Conservation (phyloP, 1,284 basidiomycete species). For the Moesziomyces aphidis region DNA sequence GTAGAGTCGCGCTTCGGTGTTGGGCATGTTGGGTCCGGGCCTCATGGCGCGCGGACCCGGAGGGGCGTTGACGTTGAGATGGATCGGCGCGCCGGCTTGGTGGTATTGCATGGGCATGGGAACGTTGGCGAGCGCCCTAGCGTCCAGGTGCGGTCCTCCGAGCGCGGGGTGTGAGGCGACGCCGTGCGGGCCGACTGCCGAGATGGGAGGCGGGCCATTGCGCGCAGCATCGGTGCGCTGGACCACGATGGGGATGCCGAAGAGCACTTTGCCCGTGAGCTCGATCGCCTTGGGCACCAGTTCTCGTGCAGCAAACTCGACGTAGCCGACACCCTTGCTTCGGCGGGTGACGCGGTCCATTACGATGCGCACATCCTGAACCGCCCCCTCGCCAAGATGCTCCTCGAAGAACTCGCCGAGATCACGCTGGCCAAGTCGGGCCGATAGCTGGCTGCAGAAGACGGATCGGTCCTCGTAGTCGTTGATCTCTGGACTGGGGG, state of each 20-base stretch:
- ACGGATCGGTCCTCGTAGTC: conserved; percentile 88
- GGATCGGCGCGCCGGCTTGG: conserved; percentile 40
- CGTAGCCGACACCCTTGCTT: conserved; percentile 96
- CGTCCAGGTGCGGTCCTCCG: conserved; percentile 21
- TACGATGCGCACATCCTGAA: conserved; percentile 94
- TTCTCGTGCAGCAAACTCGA: conserved; percentile 91
- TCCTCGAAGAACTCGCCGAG: conserved; percentile 99
- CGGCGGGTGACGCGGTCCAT: conserved; percentile 91
- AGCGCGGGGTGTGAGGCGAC: conserved; percentile 29
- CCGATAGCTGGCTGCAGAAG: conserved; percentile 97
- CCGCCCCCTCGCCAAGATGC: conserved; percentile 85
- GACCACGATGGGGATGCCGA: conserved; percentile 96
- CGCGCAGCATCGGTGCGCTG: conserved; percentile 96
- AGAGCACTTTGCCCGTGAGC: conserved; percentile 91
- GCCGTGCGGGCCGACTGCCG: conserved; percentile 17
- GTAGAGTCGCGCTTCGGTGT: conserved; percentile 80
- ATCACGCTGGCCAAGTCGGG: conserved; percentile 92
- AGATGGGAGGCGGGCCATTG: conserved; percentile 72
- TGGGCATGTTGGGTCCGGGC: conserved; percentile 65
- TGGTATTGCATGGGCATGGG: conserved; percentile 51
- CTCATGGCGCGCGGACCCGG: conserved; percentile 16
- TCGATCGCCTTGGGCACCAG: conserved; percentile 89
- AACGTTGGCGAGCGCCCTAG: conserved; percentile 24
- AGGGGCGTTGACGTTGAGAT: conserved; percentile 20
- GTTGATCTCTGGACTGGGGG: conserved; percentile 59